A percentile compares a stretch with the other conserved stretches of the same genome.
phyloP scores from a whole-genome alignment of 1,284 basidiomycete species.

The Tilletia walkeri region DNA sequence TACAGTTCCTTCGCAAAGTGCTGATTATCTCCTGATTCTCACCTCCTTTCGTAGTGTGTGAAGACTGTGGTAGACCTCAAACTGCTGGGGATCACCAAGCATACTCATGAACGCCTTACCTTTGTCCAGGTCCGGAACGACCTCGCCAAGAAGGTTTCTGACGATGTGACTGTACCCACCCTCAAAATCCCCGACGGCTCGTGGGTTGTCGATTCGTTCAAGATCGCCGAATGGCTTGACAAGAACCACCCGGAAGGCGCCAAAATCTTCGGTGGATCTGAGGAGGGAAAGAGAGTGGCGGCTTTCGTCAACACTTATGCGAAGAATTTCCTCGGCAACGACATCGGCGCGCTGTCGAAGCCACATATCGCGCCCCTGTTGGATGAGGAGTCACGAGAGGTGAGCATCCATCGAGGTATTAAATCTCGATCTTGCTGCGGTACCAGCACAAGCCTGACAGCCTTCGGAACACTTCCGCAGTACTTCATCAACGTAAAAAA shows the following conservation, averaged over 20 bases:
- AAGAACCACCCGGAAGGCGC: slow-evolving; percentile 32
- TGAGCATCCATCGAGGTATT: neutral
- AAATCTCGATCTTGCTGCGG: neutral
- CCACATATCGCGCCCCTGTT: slow-evolving; percentile 29
- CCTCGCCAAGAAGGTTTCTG: slow-evolving; percentile 27
- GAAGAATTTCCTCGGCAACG: slow-evolving; percentile 32
- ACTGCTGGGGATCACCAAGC: slow-evolving; percentile 36
- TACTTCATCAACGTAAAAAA: slow-evolving; percentile 44
- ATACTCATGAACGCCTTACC: slow-evolving; percentile 40
- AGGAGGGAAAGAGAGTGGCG: slow-evolving; percentile 32
- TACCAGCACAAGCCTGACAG: neutral
- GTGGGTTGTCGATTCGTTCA: slow-evolving; percentile 43
- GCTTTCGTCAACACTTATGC: slow-evolving; percentile 36
- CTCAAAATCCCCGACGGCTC: slow-evolving; percentile 36
- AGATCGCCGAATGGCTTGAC: slow-evolving; percentile 34
- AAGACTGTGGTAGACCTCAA: slow-evolving; percentile 44
- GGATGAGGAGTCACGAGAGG: slow-evolving; percentile 25
- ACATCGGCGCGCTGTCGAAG: slow-evolving; percentile 31
- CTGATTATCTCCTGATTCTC: neutral
- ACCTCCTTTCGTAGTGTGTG: slow-evolving; percentile 24
- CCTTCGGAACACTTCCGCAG: neutral
- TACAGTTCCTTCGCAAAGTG: too few species aligned
- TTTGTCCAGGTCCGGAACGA: slow-evolving; percentile 45
- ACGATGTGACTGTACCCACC: slow-evolving; percentile 43
- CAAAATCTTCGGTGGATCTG: slow-evolving; percentile 30